Percentiles rank a stretch among this genome's conserved stretches.
Evolutionary conservation across 371 early-diverging fungal genomes (phyloP).

Genomic region (Haplosporangium sp.): DNA sequence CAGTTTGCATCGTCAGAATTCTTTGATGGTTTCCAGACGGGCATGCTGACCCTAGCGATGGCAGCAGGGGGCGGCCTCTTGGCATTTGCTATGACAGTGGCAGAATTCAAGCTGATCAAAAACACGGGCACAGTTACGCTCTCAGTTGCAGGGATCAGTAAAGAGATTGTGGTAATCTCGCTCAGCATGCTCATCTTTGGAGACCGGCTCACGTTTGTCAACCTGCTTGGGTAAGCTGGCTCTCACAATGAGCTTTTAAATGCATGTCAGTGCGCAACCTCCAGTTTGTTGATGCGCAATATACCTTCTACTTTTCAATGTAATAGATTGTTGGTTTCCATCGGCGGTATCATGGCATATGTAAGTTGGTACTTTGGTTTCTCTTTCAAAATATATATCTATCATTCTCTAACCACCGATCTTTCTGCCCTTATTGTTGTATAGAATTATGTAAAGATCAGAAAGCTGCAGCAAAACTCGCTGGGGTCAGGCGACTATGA

Average conservation of each 20-base stretch:
- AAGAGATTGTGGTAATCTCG: constrained; percentile 70
- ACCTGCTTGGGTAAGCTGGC: constrained; percentile 60
- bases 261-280: background rate
- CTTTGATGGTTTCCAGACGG: constrained; percentile 56
- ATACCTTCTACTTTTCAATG: background rate
- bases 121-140: constrained; percentile 87
- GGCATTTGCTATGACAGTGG: constrained; percentile 88
- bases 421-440: constrained; percentile 5
- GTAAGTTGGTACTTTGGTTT: constrained; percentile 16
- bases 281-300: background rate
- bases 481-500: constrained; percentile 33
- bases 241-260: background rate
- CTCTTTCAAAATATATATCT: background rate
- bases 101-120: constrained; percentile 85
- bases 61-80: constrained; percentile 83
- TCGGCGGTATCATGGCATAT: constrained; percentile 64
- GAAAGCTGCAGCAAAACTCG: constrained; percentile 37
- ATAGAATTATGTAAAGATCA: constrained; percentile 68
- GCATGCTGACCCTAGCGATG: constrained; percentile 59
- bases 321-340: constrained; percentile 65
- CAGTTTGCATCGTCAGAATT: constrained; percentile 61
- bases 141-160: constrained; percentile 90
- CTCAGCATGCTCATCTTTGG: constrained; percentile 69
- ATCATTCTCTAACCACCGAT: background rate
- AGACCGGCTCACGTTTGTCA: constrained; percentile 63